Conservation (phyloP, 768 basidiomycete species). For the Suillus luteus region DNA sequence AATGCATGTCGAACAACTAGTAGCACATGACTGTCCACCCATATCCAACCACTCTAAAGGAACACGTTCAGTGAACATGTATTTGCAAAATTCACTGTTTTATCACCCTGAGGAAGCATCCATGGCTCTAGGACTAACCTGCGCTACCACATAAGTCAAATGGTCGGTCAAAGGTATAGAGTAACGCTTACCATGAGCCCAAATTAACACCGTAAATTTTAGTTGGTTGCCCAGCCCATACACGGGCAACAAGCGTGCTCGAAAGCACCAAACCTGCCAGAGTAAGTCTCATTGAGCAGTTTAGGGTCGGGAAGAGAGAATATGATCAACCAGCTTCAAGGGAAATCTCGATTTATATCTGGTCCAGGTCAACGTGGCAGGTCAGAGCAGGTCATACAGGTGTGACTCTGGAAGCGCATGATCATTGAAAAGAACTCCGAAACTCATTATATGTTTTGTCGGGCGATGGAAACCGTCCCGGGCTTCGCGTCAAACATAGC, state of each 20-base stretch:
- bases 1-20: conserved; percentile 63
- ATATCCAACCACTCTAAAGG: conserved; percentile 65
- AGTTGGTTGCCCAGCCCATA: conserved; percentile 23
- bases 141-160: conserved; percentile 13
- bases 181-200: conserved; percentile 54
- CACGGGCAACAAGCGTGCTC: conserved; percentile 18
- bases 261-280: conserved; percentile 19
- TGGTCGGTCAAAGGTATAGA: background rate
- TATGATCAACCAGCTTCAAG: background rate
- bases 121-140: conserved; percentile 81
- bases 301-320: background rate
- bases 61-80: conserved; percentile 6
- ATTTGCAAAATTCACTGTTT: background rate
- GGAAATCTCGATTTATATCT: background rate
- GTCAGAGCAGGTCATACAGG: background rate
- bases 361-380: background rate
- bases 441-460: background rate
- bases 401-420: background rate
- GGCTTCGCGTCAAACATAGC: background rate
- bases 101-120: conserved; percentile 72
- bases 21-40: conserved; percentile 63
- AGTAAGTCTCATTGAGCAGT: conserved; percentile 21
- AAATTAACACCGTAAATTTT: conserved; percentile 76
- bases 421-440: background rate
- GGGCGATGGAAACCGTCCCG: background rate